Evolutionary conservation across 352 stramenopile genomes (phyloP).

Genomic region (Pythium dissimile): DNA sequence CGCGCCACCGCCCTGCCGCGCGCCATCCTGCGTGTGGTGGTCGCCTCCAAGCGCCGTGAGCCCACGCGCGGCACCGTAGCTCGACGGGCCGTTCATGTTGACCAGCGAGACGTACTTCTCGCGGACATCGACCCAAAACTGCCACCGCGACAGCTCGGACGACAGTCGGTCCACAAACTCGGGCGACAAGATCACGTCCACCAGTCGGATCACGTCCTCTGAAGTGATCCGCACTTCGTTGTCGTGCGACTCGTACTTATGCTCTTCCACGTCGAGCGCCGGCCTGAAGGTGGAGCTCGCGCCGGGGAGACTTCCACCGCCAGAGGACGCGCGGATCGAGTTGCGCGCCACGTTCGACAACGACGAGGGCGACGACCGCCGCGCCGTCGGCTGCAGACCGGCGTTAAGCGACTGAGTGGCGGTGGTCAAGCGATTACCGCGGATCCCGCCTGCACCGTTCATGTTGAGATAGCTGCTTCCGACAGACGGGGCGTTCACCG

Average conservation of each 20-base stretch:
- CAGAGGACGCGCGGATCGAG: neutral
- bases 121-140: constrained; percentile 77
- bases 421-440: neutral
- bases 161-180: constrained; percentile 69
- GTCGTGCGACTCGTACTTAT: constrained; percentile 30
- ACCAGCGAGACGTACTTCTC: constrained; percentile 70
- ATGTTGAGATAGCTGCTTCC: constrained; percentile 8
- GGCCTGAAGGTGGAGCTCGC: neutral
- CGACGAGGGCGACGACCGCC: constrained; percentile 3
- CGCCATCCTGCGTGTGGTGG: constrained; percentile 3
- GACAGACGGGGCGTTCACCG: constrained; percentile 4
- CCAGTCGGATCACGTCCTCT: constrained; percentile 68
- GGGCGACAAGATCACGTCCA: constrained; percentile 69
- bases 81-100: constrained; percentile 17
- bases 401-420: neutral
- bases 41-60: constrained; percentile 12
- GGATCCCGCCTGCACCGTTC: neutral
- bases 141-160: constrained; percentile 63
- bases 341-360: neutral
- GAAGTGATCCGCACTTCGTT: constrained; percentile 67
- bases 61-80: constrained; percentile 18
- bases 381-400: neutral
- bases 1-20: neutral
- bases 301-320: neutral
- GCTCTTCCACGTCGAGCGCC: constrained; percentile 13